Base-by-base conservation (phyloP, 1,284 basidiomycete genomes). In the Ganoderma sinense region DNA sequence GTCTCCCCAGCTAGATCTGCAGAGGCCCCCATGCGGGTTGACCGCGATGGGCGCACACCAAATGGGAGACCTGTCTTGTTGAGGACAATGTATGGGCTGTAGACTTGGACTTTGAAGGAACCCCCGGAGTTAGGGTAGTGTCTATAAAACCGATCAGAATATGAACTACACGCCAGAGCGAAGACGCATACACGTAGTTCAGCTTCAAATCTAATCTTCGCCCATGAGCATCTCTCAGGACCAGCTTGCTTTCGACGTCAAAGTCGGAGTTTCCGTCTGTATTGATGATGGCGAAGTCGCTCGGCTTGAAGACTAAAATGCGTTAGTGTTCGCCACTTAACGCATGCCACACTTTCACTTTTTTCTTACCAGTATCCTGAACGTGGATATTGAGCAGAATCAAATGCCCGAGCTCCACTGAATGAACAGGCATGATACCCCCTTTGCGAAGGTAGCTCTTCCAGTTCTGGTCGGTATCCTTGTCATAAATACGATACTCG, bases 81-180 rank as follows among this genome's bases (percentile, higher is more conserved):
- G 80, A 98, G 83, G 63, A 99, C 84, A 64, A 99, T 86, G 80
- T 94, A 99, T 2, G 98, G 97, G 74, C 91, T 92, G 79, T 97
- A 99, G 65, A 99, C 92, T 81, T 99, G 97, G 1, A 99, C 95
- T 81, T 96, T 97, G 88, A 98, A 98, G 1, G 97, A 97, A n/a
- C 98, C 97, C 3, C 97, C 98, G 14, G 97, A 95, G 70, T 98
- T 90, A 2, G 95, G 91, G 81, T 95, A 96, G 55, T 92, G 92
- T 63, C 92, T 95, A 66, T 4, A 70, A 60, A 1, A 20, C 40
- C 20, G 23, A 6, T 68, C 1, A 45, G n/a, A 60, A 60, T n/a
- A 13, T 33, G 29, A 26, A 58, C 20, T n/a, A 65, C 26, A 2
- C 2, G 14, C 51, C 20, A 45, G 2, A 3, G 33, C 33, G 13